Conservation (phyloP, 495 filamentous ascomycete species). For the Podospora australis region DNA sequence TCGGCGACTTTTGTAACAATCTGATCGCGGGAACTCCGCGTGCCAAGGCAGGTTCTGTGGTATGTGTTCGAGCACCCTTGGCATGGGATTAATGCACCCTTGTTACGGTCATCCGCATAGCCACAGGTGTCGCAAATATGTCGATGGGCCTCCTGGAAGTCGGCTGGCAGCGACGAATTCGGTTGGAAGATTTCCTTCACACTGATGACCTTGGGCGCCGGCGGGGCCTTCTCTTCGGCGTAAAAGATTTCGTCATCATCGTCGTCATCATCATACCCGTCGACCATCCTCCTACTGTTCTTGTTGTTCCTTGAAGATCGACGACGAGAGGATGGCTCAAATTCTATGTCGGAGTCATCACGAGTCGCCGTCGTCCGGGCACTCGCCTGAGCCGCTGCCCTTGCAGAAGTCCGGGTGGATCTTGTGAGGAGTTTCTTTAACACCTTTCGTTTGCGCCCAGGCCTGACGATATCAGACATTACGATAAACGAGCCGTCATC, state of each 20-base stretch:
- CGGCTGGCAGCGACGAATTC: slow-evolving; percentile 39
- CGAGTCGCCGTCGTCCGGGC: background rate
- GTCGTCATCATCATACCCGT: slow-evolving; percentile 48
- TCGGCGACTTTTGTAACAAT: slow-evolving; percentile 84
- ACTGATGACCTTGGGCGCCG: slow-evolving; percentile 46
- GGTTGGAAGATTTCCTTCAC: slow-evolving; percentile 65
- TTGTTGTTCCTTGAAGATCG: slow-evolving; percentile 47
- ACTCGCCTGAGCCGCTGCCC: background rate
- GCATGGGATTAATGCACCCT: slow-evolving; percentile 68
- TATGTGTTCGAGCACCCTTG: slow-evolving; percentile 84
- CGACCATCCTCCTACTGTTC: slow-evolving; percentile 53
- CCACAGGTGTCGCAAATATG: slow-evolving; percentile 67
- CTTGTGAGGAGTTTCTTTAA: slow-evolving; percentile 6
- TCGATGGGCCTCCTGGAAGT: slow-evolving; percentile 63
- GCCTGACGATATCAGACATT: slow-evolving; percentile 32
- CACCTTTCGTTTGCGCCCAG: no score
- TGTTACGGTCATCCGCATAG: slow-evolving; percentile 44
- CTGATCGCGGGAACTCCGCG: slow-evolving; percentile 69
- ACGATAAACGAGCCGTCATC: slow-evolving; percentile 10
- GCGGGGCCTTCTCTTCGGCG: slow-evolving; percentile 50
- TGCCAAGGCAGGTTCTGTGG: slow-evolving; percentile 75
- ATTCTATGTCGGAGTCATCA: slow-evolving; percentile 38
- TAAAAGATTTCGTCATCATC: slow-evolving; percentile 49
- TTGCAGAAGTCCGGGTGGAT: background rate
- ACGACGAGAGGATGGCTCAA: slow-evolving; percentile 41